Base-by-base conservation (phyloP, 495 filamentous ascomycete species). In the Tuber magnatum region DNA sequence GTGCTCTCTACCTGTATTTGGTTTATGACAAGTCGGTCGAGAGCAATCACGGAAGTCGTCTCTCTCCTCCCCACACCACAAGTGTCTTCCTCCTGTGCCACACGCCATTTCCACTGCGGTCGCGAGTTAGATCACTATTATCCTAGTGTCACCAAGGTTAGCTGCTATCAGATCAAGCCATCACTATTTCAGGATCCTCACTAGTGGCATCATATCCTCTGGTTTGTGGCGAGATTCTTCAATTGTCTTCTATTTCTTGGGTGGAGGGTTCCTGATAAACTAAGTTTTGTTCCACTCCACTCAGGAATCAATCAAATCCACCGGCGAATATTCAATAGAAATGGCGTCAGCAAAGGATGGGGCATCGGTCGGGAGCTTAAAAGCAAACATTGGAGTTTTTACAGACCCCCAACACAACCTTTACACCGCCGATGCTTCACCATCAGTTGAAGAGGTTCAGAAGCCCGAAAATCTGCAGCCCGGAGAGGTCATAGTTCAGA, bases 351-450 rank as follows among this genome's bases (percentile, higher is more conserved):
- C 73, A 40, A 68, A 43, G 61, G 68, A 40, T 40, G 69, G 16
- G 32, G 10, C 22, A 51, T 43, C 44, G 12, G 9, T 28, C 3
- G 3, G 44, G 41, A 74, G 20, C 32, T 72, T 81, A 39, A 97
- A 96, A 87, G 83, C 92, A 74, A 98, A 97, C 85, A 94, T 98
- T 80, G 94, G 92, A 80, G 93, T 97, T 71, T 98, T 91, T 87
- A 98, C 94, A 71, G 96, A 97, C 84, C 93, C 94, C 42, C 87
- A 88, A 41, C 94, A 98, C 82, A 92, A 97, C 78, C 86, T 98
- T 71, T 98, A 94, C 92, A 90, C 97, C 68, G 91, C 88, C 71
- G 91, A 93, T 68, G 89, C 93, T 1, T 86, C 86, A 73, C 94
- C 94, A 2, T 90, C 88, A 24, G 85, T 92, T 7, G 92, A 96